Base-by-base conservation (phyloP, 2,329 filamentous ascomycete species). In the Hypomyces rosellus region DNA sequence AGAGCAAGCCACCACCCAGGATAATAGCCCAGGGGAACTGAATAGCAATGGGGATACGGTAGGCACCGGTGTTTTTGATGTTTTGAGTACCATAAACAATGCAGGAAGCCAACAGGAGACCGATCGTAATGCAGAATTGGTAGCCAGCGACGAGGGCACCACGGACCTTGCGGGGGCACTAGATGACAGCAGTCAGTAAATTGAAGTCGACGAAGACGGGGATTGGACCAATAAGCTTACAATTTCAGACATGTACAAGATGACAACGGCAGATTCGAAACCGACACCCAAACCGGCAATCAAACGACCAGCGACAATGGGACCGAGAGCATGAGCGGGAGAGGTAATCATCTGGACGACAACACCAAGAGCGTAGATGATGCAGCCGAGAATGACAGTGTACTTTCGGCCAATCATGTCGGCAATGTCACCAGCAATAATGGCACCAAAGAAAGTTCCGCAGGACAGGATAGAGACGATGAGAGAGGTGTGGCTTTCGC, bases 191-290 rank as follows among this genome's bases (percentile, higher is more conserved):
- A 49, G 50, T 56, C 54, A 59, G 57, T 22, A 22, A 25, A 15
- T 18, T 14, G 37, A 30, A 37, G 1, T 20, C 46, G 15, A 18
- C 48, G 13, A n/a, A n/a, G 15, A 9, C 43, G 20, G 5, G n/a
- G 11, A 13, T 5, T 13, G 25, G n/a, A 37, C 11, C 18, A 22
- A 22, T 9, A 43, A n/a, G 69, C 66, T 73, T 69, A 75, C 75
- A 64, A 91, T 88, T 71, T 91, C 88, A 45, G 85, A 89, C 88
- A 93, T 92, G 80, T 93, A 91, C 54, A 90, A 75, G 63, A 90
- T 88, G 68, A 90, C 83, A 61, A 89, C 83, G 61, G 87, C 85
- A 8, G 85, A 89, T 59, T 88, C 85, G 65, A 89, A 89, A 63
- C 87, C 88, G 61, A 90, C 86, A 75, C 88, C 88, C 50, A 89